A percentile compares a stretch with the other conserved stretches of the same genome.
Evolutionary conservation across 108 stramenopile species (phyloP).

Genomic region (Nitzschia inconspicua): DNA sequence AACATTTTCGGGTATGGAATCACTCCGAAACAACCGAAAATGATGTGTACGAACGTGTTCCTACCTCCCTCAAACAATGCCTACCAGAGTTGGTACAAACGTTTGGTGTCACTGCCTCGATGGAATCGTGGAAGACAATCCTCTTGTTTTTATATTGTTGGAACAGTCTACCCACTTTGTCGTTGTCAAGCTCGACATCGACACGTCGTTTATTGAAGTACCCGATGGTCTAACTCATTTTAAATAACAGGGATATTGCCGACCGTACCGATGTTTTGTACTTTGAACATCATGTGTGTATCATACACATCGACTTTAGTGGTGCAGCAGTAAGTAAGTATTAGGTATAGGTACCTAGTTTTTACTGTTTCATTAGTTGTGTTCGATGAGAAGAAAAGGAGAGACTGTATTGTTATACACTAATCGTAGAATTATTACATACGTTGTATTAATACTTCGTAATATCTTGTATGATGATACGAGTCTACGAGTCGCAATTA

Average conservation of each 20-base stretch:
- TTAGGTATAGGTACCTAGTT: constrained; percentile 39
- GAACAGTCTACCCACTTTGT: constrained; percentile 40
- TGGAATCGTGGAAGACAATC: constrained; percentile 36
- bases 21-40: constrained; percentile 10
- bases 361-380: constrained; percentile 39
- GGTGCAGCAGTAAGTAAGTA: constrained; percentile 37
- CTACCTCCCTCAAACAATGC: constrained; percentile 11
- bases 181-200: constrained; percentile 70
- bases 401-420: too few species aligned
- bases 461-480: too few species aligned
- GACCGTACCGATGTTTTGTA: constrained; percentile 70
- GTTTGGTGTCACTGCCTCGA: constrained; percentile 30
- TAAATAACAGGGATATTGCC: constrained; percentile 10
- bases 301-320: constrained; percentile 21
- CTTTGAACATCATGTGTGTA: constrained; percentile 67
- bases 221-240: constrained; percentile 35
- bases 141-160: constrained; percentile 28
- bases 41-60: constrained; percentile 22
- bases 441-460: too few species aligned
- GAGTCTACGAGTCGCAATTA: too few species aligned
- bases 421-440: too few species aligned
- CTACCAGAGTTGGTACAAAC: constrained; percentile 53
- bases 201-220: constrained; percentile 43
- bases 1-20: constrained; percentile 59
- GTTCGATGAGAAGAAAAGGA: too few species aligned